These are phyloP conservation scores for Lophiotrema nucula DNA, from an alignment of 495 filamentous ascomycete species.

Conservation along the genomic window DNA sequence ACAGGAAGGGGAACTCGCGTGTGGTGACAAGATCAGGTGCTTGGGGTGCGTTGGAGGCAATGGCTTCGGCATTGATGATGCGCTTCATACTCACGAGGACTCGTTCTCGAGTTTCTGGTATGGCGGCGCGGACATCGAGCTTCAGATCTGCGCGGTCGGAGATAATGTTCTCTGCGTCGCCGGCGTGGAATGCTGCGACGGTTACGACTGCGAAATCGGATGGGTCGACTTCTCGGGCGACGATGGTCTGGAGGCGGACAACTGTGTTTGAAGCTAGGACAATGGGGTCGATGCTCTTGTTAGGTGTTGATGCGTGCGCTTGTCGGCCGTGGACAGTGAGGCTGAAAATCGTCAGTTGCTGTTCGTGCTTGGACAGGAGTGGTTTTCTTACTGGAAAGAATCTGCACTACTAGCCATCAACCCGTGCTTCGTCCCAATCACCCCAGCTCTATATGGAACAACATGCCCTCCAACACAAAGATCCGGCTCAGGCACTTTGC, in stretches of 20 bases:
- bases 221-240: constrained; percentile 53
- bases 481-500: constrained; percentile 52
- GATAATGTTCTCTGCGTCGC: constrained; percentile 55
- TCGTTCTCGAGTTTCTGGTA: constrained; percentile 42
- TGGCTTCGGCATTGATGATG: constrained; percentile 56
- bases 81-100: constrained; percentile 50
- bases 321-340: constrained; percentile 49
- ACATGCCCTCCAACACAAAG: constrained; percentile 61
- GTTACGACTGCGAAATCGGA: constrained; percentile 56
- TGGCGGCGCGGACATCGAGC: constrained; percentile 50
- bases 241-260: constrained; percentile 55
- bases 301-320: constrained; percentile 51
- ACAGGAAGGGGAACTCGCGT: constrained; percentile 48
- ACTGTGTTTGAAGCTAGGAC: constrained; percentile 54
- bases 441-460: constrained; percentile 38
- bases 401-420: constrained; percentile 36
- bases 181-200: constrained; percentile 52
- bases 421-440: constrained; percentile 35
- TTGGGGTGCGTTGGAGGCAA: constrained; percentile 44
- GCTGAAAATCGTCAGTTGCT: constrained; percentile 7
- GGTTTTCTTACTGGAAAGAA: constrained; percentile 8
- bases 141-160: constrained; percentile 50
- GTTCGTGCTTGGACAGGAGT: background rate
- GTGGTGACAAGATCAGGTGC: constrained; percentile 45
- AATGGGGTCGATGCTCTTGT: constrained; percentile 57